A percentile compares a stretch with the other conserved stretches of the same genome.
Evolutionary conservation across 2,329 filamentous ascomycete species (phyloP).

Genomic region (Ophiostoma ips): DNA sequence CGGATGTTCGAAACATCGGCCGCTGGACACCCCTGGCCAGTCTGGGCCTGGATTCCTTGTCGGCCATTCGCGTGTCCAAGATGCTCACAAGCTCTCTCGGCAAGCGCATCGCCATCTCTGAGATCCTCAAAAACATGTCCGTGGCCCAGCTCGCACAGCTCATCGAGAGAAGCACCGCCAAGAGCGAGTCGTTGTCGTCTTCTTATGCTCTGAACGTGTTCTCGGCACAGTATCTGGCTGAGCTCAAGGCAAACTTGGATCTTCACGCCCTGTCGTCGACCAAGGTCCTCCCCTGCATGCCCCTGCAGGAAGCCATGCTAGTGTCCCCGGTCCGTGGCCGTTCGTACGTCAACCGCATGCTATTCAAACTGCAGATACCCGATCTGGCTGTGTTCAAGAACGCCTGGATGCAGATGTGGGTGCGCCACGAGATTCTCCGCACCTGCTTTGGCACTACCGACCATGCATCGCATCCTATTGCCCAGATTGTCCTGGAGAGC

Average conservation of each 20-base stretch:
- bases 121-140: constrained; percentile 53
- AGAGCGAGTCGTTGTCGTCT: background rate
- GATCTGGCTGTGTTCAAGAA: constrained; percentile 27
- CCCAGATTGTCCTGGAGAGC: constrained; percentile 52
- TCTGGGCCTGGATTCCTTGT: constrained; percentile 74
- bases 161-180: constrained; percentile 9
- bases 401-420: constrained; percentile 49
- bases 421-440: constrained; percentile 61
- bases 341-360: constrained; percentile 60
- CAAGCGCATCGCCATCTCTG: constrained; percentile 47
- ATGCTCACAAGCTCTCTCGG: constrained; percentile 33
- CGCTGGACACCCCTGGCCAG: constrained; percentile 60
- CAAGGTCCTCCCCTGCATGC: constrained; percentile 64
- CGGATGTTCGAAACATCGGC: constrained; percentile 33
- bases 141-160: constrained; percentile 43
- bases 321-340: constrained; percentile 33
- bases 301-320: constrained; percentile 80
- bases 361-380: constrained; percentile 40
- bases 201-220: constrained; percentile 16
- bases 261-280: constrained; percentile 23
- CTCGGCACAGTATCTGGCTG: constrained; percentile 13
- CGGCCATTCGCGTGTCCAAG: constrained; percentile 57
- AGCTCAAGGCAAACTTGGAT: constrained; percentile 8
- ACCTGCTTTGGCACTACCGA: constrained; percentile 61
- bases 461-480: constrained; percentile 46